Base-by-base conservation (phyloP, 1,139 yeast genomes). In the Taiozyma onychis region DNA sequence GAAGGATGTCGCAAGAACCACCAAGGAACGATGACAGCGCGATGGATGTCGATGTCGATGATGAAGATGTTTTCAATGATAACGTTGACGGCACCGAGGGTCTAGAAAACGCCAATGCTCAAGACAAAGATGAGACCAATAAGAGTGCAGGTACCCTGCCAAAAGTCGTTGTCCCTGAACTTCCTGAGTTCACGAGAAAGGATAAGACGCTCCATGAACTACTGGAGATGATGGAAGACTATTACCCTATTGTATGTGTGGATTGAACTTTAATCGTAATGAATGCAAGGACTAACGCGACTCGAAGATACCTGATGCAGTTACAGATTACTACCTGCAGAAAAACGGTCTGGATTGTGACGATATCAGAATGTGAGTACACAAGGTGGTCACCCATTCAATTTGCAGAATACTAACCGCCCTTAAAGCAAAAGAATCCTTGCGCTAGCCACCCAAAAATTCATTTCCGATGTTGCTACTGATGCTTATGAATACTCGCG, bases 401-500 rank as follows among this genome's bases (percentile, higher is more conserved):
- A 11, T 9, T 22, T 4, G 6, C 6, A 37, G n/a, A 37, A 24
- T 26, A 58, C 22, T 21, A 37, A 18, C 41, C 13, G 2, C 18
- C 14, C n/a, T 22, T 18, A 7, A 59, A 48, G 47, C 54, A 90
- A 91, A 64, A 76, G 98, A 51, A 72, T 95, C 44, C 72, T 95
- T 48, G 98, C 98, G 0, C 73, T 95, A 51, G 98, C 99, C 1
- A 91, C 99, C 1, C 99, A 95, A 63, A 93, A 95, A 65, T 95
- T 95, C 66, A 79, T 95, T 35, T 83, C 93, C 53, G 99, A 93
- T 65, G 85, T 95, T 41, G 97, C 99, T 1, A 90, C 91, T 22
- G 98, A 95, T 66, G 98, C 99, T 0, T 93, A 89, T 66, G 99
- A 95, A 65, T 91, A 89, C 66, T 86, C 96, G 11, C 75, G 98